Evolutionary conservation across 345 rosid species (phyloP).

Genomic region (Eucalyptus cloeziana): DNA sequence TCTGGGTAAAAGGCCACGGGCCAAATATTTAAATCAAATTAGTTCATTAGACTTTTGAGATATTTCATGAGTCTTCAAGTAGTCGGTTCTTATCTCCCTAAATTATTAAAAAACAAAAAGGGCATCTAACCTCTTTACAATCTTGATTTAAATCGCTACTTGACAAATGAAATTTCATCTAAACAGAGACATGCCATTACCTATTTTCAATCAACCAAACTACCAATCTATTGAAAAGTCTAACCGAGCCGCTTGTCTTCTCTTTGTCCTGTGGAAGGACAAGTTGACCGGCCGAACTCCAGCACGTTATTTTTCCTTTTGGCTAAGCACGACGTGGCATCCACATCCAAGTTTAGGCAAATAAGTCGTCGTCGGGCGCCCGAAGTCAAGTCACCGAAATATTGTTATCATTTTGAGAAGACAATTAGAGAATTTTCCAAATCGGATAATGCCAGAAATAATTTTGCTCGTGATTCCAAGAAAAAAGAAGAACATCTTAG

Average conservation of each 20-base stretch:
- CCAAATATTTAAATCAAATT: not conserved
- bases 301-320: not conserved
- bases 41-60: accelerated
- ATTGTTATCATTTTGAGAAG: not conserved
- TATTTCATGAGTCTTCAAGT: not conserved
- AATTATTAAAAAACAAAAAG: not conserved
- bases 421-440: not conserved
- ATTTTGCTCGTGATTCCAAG: not conserved
- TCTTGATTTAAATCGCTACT: not conserved
- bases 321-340: not conserved
- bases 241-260: not conserved
- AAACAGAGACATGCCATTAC: not conserved
- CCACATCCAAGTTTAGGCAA: not conserved
- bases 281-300: not conserved
- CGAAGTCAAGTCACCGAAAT: not conserved
- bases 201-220: not conserved
- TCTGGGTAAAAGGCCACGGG: not conserved
- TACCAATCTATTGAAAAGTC: not conserved
- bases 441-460: not conserved
- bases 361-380: not conserved
- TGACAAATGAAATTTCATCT: not conserved
- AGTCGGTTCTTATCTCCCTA: accelerated
- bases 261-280: not conserved
- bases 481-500: not conserved
- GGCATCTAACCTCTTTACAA: not conserved